These are phyloP conservation scores for Poterioochromonas sp. DNA, from an alignment of 352 stramenopile genomes.

Conservation along the genomic window DNA sequence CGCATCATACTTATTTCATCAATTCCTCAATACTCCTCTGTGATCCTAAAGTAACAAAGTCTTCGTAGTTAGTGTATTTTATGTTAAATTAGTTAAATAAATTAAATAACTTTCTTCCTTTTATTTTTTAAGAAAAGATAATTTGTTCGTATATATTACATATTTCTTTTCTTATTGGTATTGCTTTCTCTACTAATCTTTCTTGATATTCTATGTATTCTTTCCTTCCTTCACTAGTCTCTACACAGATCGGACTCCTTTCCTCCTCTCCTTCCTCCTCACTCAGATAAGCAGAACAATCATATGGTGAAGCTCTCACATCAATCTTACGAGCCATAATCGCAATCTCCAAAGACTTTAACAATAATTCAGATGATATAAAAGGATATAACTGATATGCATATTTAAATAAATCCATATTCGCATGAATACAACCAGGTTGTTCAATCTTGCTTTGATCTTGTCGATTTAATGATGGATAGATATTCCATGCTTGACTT, in stretches of 20 bases:
- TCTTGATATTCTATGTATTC: conserved; percentile 2
- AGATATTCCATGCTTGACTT: background rate
- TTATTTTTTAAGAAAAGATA: too few species aligned
- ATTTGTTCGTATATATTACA: too few species aligned
- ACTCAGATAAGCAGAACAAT: background rate
- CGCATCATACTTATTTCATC: too few species aligned
- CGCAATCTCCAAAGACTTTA: background rate
- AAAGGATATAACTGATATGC: background rate
- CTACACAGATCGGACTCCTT: background rate
- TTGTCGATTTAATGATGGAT: background rate
- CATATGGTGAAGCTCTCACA: conserved; percentile 6
- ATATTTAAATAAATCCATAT: conserved; percentile 33
- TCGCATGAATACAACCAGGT: conserved; percentile 23
- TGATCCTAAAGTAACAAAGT: too few species aligned
- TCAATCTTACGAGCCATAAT: background rate
- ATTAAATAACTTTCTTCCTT: too few species aligned
- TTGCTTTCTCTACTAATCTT: too few species aligned
- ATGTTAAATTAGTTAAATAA: too few species aligned
- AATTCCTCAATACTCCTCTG: too few species aligned
- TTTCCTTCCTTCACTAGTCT: conserved; percentile 5
- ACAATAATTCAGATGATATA: background rate
- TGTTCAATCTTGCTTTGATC: background rate
- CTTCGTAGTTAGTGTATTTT: too few species aligned
- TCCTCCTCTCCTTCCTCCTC: background rate
- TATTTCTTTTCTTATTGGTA: too few species aligned